Conservation (phyloP, 306 rosid genomes). For the peach (Prunus persica) region Prunus_persica_NCBIv2 NC_034016.1:11832501-11833000, state of each 20-base stretch:
- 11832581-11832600: conserved; percentile 58
- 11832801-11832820: conserved; percentile 50
- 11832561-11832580: conserved; percentile 51
- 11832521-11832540: no score
- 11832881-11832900: conserved; percentile 31
- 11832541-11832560: no score
- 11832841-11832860: conserved; percentile 62
- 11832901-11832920: background rate
- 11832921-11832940: no score
- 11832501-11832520: no score
- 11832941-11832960: no score
- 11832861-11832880: conserved; percentile 45
- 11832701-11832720: conserved; percentile 53
- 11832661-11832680: no score
- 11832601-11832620: conserved; percentile 54
- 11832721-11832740: conserved; percentile 44
- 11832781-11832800: conserved; percentile 28
- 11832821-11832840: conserved; percentile 56
- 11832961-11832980: no score
- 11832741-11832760: conserved; percentile 47
- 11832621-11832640: conserved; percentile 57
- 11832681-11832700: conserved; percentile 23
- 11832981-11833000: no score
- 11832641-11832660: conserved; percentile 70
- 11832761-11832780: conserved; percentile 33